Base-by-base conservation (phyloP, 768 basidiomycete genomes). In the Obba rivulosa region DNA sequence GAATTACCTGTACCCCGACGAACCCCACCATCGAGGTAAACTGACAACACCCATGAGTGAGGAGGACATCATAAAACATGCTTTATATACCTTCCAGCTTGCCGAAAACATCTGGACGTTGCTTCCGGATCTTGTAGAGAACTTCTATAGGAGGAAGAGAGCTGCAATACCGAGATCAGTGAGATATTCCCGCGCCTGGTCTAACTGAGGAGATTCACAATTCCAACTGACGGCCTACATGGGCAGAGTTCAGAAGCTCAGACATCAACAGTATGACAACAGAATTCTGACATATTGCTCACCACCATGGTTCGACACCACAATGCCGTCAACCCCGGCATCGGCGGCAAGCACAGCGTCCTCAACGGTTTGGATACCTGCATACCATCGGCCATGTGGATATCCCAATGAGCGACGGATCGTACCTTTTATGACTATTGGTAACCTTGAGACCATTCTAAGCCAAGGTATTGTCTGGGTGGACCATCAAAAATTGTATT, bases 221-320 rank as follows among this genome's bases (percentile, higher is more conserved):
- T 46, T 92, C 89, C 45, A 93, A 67, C 65, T 93, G 89, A 18
- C 91, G 78, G 14, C 44, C 44, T 45, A 13, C 16, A 20, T 23
- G 18, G 40, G 34, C 16, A 5, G 20, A 45, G 13, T 3, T 11
- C 23, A 13, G n/a, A 4, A 34, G 20, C 10, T 11, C 20, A 28
- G 10, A 5, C 11, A 10, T 18, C 20, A 35, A 17, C 8, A 9
- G 4, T 3, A 5, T 18, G 25, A 18, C 11, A 34, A 36, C 17
- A 4, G 31, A 18, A n/a, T 20, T n/a, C n/a, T n/a, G n/a, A n/a
- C n/a, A n/a, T n/a, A n/a, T n/a, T n/a, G 44, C 44, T 35, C 34
- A 77, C 90, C 94, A 47, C 94, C 94, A 57, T 97, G 94, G 56
- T 97, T 97, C 0, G 87, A 90, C 9, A 97, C 67, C 48, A 94